phyloP scores from a whole-genome alignment of 805 yeast species.

The Nakazawaea peltata region DNA sequence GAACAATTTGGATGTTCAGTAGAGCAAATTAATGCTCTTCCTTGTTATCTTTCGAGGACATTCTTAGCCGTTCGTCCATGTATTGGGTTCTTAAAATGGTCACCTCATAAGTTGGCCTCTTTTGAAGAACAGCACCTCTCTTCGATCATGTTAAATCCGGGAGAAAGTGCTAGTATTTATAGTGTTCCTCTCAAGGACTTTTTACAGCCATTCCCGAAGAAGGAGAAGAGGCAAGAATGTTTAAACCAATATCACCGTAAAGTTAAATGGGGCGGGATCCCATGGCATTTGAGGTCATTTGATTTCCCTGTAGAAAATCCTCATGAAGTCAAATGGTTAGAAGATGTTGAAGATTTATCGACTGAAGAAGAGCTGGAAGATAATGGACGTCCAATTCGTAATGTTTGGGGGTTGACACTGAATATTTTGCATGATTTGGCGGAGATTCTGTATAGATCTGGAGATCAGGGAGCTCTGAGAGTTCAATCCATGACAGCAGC shows the following conservation, averaged over 20 bases:
- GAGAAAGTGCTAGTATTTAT: slow-evolving; percentile 66
- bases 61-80: slow-evolving; percentile 80
- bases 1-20: slow-evolving; percentile 45
- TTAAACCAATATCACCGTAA: slow-evolving; percentile 23
- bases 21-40: slow-evolving; percentile 56
- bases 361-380: slow-evolving; percentile 44
- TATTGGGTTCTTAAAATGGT: slow-evolving; percentile 50
- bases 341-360: slow-evolving; percentile 50
- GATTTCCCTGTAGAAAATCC: slow-evolving; percentile 47
- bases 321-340: slow-evolving; percentile 57
- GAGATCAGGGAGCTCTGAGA: not conserved
- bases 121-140: slow-evolving; percentile 23
- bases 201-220: slow-evolving; percentile 23
- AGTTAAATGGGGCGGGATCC: slow-evolving; percentile 65
- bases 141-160: slow-evolving; percentile 53
- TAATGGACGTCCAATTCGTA: slow-evolving; percentile 37
- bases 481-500: too few species aligned
- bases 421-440: slow-evolving; percentile 70
- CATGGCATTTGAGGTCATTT: slow-evolving; percentile 57
- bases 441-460: slow-evolving; percentile 35
- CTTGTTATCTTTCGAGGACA: slow-evolving; percentile 77
- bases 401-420: slow-evolving; percentile 81
- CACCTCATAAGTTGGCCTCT: slow-evolving; percentile 18
- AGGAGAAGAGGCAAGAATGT: slow-evolving; percentile 20
- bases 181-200: slow-evolving; percentile 65